These are phyloP conservation scores for Blastocystis sp. DNA, from an alignment of 352 stramenopile genomes.

Conservation along the genomic window DNA sequence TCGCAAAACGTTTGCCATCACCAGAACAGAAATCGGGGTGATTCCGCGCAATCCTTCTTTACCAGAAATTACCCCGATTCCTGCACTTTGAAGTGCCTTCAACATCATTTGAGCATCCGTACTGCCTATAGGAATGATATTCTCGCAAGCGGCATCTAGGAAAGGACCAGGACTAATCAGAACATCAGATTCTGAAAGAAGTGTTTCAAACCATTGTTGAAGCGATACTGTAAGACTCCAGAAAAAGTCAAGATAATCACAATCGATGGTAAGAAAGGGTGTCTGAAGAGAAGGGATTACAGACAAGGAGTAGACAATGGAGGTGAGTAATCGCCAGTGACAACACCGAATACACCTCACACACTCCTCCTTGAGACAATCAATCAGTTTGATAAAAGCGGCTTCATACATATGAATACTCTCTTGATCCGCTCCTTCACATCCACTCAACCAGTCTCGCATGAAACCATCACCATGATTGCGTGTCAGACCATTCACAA, in stretches of 20 bases:
- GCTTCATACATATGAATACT: background rate
- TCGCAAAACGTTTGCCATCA: slow-evolving; percentile 21
- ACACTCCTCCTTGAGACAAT: slow-evolving; percentile 45
- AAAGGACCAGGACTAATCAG: slow-evolving; percentile 39
- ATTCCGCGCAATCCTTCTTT: slow-evolving; percentile 13
- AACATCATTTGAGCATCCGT: background rate
- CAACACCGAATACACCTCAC: slow-evolving; percentile 4
- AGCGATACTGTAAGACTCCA: background rate
- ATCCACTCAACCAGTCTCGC: slow-evolving; percentile 21
- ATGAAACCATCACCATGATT: slow-evolving; percentile 22
- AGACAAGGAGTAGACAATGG: background rate
- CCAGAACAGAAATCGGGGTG: slow-evolving; percentile 21
- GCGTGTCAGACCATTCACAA: background rate
- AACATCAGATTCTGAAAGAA: background rate
- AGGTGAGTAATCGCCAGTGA: slow-evolving; percentile 22
- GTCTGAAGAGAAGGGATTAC: background rate
- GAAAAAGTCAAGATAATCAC: background rate
- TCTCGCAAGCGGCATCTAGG: slow-evolving; percentile 2
- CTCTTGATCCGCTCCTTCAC: background rate
- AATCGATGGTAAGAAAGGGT: background rate
- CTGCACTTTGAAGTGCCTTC: slow-evolving; percentile 7
- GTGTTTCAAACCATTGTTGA: background rate
- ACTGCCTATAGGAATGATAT: background rate
- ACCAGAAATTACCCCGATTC: background rate
- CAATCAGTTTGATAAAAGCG: background rate